Percentiles rank a stretch among this genome's conserved stretches.
Conservation (phyloP, 306 rosid species). For the Arachis stenosperma region DNA sequence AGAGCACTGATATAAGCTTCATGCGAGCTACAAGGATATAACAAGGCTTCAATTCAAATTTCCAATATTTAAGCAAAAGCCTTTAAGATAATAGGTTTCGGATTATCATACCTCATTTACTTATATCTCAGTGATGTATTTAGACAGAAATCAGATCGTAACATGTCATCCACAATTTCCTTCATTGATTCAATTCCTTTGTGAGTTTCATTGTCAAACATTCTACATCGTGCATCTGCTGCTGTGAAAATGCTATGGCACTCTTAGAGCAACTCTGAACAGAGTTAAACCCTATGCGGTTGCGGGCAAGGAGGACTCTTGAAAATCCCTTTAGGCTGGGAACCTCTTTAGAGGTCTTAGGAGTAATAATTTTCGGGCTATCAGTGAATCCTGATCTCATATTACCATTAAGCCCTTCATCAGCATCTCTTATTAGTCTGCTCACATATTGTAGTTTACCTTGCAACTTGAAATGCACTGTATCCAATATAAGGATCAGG, state of each 20-base stretch:
- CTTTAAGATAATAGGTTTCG: neutral
- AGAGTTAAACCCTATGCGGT: constrained; percentile 53
- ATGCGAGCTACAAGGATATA: too few relatives aligned
- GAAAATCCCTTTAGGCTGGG: constrained; percentile 41
- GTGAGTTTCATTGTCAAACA: constrained; percentile 68
- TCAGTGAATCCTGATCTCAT: constrained; percentile 40
- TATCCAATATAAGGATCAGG: constrained; percentile 32
- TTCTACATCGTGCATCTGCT: constrained; percentile 81
- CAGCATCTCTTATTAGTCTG: constrained; percentile 38
- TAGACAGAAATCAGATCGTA: constrained; percentile 61
- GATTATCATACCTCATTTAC: constrained; percentile 64
- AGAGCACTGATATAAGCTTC: too few relatives aligned
- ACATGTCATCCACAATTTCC: constrained; percentile 71
- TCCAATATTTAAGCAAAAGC: too few relatives aligned
- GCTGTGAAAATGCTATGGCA: constrained; percentile 82
- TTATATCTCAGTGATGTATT: constrained; percentile 64
- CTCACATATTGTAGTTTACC: constrained; percentile 49
- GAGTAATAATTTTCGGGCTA: constrained; percentile 38
- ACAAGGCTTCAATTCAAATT: too few relatives aligned
- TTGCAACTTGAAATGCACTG: constrained; percentile 55
- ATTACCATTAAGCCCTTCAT: constrained; percentile 51
- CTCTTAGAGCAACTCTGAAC: constrained; percentile 67
- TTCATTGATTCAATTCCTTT: constrained; percentile 77
- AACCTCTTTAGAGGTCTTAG: constrained; percentile 50
- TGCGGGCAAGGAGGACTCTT: constrained; percentile 39